Percentiles rank a stretch among this genome's conserved stretches.
Evolutionary conservation across 768 basidiomycete species (phyloP).

Genomic region (Macrolepiota fuliginosa): DNA sequence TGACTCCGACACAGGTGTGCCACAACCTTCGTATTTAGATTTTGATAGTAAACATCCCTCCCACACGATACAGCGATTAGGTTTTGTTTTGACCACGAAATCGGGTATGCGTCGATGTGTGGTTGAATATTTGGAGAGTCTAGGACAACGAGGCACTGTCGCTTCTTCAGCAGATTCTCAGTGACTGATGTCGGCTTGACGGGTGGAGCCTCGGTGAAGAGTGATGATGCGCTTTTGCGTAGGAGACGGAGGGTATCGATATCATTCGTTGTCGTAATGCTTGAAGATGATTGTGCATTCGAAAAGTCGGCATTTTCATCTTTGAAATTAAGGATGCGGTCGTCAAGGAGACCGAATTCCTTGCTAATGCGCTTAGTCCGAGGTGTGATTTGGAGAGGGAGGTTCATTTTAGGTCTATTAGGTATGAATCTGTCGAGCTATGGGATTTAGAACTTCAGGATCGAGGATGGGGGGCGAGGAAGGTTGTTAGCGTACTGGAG

Average conservation of each 20-base stretch:
- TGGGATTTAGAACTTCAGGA: not conserved
- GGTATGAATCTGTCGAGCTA: conserved; percentile 66
- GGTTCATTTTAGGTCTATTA: conserved; percentile 41
- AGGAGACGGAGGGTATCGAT: conserved; percentile 44
- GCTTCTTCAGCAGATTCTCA: conserved; percentile 52
- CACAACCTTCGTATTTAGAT: conserved; percentile 53
- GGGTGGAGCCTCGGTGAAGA: conserved; percentile 35
- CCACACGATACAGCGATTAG: conserved; percentile 63
- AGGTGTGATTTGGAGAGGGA: conserved; percentile 62
- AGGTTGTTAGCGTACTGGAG: conserved; percentile 13
- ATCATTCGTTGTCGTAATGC: conserved; percentile 24
- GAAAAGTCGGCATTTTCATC: conserved; percentile 28
- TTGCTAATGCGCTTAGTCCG: conserved; percentile 67
- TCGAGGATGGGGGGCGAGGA: not conserved
- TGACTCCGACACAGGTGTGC: conserved; percentile 45
- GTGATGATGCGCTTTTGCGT: conserved; percentile 49
- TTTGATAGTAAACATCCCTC: conserved; percentile 59
- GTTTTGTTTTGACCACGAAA: conserved; percentile 60
- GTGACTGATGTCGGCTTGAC: conserved; percentile 45
- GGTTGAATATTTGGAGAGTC: conserved; percentile 62
- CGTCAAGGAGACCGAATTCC: conserved; percentile 57
- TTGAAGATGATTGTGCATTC: not conserved
- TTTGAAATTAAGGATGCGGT: conserved; percentile 51
- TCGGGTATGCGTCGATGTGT: conserved; percentile 53
- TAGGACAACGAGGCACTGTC: conserved; percentile 56